Base-by-base conservation (phyloP, 768 basidiomycete genomes). In the Trametes sanguinea region DNA sequence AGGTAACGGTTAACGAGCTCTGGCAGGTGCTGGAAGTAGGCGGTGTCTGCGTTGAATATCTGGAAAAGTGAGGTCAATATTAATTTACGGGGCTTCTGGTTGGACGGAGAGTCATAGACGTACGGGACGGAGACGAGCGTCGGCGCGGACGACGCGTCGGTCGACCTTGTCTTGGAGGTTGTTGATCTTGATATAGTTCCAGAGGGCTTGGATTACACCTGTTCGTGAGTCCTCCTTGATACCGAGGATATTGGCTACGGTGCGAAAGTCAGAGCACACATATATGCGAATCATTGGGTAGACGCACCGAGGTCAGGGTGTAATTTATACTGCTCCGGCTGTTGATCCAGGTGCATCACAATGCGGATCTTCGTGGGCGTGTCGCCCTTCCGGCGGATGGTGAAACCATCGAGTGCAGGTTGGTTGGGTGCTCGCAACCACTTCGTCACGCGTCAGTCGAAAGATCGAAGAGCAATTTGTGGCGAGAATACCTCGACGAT, bases 131-230 rank as follows among this genome's bases (percentile, higher is more conserved):
- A 93, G 77, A 57, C 79, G 80, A 11, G 86, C 89, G 67, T 94
- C 92, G 2, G 85, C 80, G 10, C 84, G 83, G 54, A 94, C 84
- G 53, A 85, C 72, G 42, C 87, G 82, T 58, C 91, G 78, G 73
- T 94, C 91, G 0, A 83, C 83, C 66, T 92, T 93, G 73, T 94
- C 92, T 73, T 94, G 92, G 16, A 95, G 76, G 29, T 85, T 84
- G 66, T 94, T 81, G 13, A 88, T 77, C 72, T 95, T 96, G 76
- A 97, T 90, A 67, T 95, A 94, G 69, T 90, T 92, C 95, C 95
- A 98, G 10, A 97, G 72, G 0, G 90, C 84, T 58, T 92, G 88
- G 16, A 96, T 82, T 16, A 92, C 84, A 6, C 89, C 92, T 27
- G 88, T 78, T 32, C 92, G 83, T 39, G 90, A 93, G 32, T 92